A percentile compares a stretch with the other conserved stretches of the same genome.
Conservation (phyloP, 352 stramenopile genomes). For the Pythium rishiriense region DNA sequence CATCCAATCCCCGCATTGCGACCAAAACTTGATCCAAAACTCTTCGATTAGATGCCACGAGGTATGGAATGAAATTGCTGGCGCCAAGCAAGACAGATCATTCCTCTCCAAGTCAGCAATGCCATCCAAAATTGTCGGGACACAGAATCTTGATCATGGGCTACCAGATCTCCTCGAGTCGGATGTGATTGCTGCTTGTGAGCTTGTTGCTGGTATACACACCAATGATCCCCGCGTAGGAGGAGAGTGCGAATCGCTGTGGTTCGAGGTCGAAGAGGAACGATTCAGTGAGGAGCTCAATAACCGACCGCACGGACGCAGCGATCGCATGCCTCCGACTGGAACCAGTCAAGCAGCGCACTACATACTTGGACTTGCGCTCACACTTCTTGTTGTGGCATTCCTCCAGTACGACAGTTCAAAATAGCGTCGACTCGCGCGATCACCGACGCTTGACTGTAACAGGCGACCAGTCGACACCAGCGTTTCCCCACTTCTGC, state of each 20-base stretch:
- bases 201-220: slow-evolving; percentile 3
- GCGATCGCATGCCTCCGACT: too few relatives aligned
- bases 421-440: neutral
- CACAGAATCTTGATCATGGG: neutral
- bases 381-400: slow-evolving; percentile 13
- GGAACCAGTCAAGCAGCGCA: neutral
- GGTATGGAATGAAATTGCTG: neutral
- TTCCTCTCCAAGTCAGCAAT: too few relatives aligned
- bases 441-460: neutral
- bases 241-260: neutral
- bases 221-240: neutral
- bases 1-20: too few relatives aligned
- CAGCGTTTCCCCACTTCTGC: neutral
- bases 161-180: neutral
- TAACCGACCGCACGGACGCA: too few relatives aligned
- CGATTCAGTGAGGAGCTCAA: neutral
- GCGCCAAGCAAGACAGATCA: neutral
- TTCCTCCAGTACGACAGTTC: slow-evolving; percentile 19
- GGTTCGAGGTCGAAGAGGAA: too few relatives aligned
- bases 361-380: slow-evolving; percentile 11
- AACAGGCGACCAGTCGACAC: neutral
- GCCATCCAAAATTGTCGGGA: too few relatives aligned
- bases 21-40: too few relatives aligned
- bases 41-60: too few relatives aligned
- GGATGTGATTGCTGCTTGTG: slow-evolving; percentile 4